Conservation (phyloP, 1,139 yeast genomes). For the Arxiozyma telluris region DNA sequence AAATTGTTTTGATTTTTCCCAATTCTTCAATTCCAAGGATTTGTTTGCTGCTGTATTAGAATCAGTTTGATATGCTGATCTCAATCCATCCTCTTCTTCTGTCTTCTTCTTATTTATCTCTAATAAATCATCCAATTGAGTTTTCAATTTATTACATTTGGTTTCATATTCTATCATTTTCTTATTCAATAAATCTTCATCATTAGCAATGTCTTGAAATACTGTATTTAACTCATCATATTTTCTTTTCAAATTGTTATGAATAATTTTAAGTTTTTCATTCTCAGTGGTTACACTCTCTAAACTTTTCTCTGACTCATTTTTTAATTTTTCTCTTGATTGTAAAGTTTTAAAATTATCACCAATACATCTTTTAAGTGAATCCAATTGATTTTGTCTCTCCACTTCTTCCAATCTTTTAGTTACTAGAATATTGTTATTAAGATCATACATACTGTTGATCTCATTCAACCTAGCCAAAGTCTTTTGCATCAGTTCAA, state of each 20-base stretch:
- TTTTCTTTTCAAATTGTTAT: background rate
- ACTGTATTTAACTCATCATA: slow-evolving; percentile 7
- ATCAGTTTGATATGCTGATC: slow-evolving; percentile 43
- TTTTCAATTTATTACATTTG: background rate
- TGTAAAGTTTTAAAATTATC: slow-evolving; percentile 39
- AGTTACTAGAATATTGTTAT: slow-evolving; percentile 27
- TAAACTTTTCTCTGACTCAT: slow-evolving; percentile 40
- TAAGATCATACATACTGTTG: slow-evolving; percentile 27
- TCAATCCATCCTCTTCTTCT: slow-evolving; percentile 35
- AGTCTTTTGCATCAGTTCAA: slow-evolving; percentile 37
- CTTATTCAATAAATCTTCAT: slow-evolving; percentile 14
- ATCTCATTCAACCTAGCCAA: slow-evolving; percentile 34
- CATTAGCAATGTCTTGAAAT: slow-evolving; percentile 8
- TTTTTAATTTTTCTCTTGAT: slow-evolving; percentile 41
- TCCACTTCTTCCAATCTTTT: slow-evolving; percentile 40
- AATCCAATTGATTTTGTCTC: slow-evolving; percentile 45
- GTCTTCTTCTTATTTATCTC: slow-evolving; percentile 22
- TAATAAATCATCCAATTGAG: background rate
- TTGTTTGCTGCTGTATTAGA: slow-evolving; percentile 50
- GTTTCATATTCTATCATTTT: slow-evolving; percentile 14
- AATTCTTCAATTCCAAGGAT: slow-evolving; percentile 31
- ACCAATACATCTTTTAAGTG: slow-evolving; percentile 40
- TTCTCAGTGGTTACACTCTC: slow-evolving; percentile 37
- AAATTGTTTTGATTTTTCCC: slow-evolving; percentile 35
- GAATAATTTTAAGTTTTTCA: slow-evolving; percentile 16